A percentile compares a stretch with the other conserved stretches of the same genome.
These are phyloP conservation scores for Pleurotus tuoliensis DNA, from an alignment of 768 basidiomycete species.

Conservation along the genomic window DNA sequence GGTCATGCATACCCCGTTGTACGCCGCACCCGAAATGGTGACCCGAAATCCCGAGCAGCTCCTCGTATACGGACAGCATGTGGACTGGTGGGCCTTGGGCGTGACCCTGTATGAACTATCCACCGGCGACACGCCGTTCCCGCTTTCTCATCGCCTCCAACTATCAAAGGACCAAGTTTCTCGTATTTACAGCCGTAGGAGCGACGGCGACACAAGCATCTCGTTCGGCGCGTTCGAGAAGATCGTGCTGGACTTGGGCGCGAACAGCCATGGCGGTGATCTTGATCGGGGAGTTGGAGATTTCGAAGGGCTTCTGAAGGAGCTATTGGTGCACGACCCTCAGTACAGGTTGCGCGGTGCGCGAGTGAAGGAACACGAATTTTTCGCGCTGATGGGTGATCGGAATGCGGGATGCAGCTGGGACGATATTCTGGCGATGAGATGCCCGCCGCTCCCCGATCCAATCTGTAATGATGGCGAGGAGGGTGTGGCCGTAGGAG, in stretches of 20 bases:
- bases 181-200: slow-evolving; percentile 9
- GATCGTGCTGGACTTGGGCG: slow-evolving; percentile 5
- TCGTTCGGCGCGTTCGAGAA: slow-evolving; percentile 19
- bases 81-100: slow-evolving; percentile 36
- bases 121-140: slow-evolving; percentile 23
- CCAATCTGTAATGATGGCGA: slow-evolving; percentile 12
- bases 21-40: slow-evolving; percentile 32
- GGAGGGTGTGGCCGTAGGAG: slow-evolving; percentile 6
- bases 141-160: neutral
- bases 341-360: slow-evolving; percentile 23
- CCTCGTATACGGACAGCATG: slow-evolving; percentile 26
- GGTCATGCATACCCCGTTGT: slow-evolving; percentile 28
- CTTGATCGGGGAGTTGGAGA: slow-evolving; percentile 8
- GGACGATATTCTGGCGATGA: slow-evolving; percentile 26
- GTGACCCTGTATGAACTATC: slow-evolving; percentile 27
- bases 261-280: slow-evolving; percentile 5
- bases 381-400: slow-evolving; percentile 21
- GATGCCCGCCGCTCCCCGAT: slow-evolving; percentile 26
- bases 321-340: slow-evolving; percentile 25
- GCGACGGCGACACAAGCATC: slow-evolving; percentile 18
- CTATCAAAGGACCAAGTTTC: neutral
- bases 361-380: slow-evolving; percentile 21
- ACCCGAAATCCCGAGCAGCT: slow-evolving; percentile 19
- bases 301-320: slow-evolving; percentile 13
- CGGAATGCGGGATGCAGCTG: slow-evolving; percentile 16